A percentile compares a stretch with the other conserved stretches of the same genome.
Conservation (phyloP, 1,139 yeast species). For the Scheffersomyces lignicola region DNA sequence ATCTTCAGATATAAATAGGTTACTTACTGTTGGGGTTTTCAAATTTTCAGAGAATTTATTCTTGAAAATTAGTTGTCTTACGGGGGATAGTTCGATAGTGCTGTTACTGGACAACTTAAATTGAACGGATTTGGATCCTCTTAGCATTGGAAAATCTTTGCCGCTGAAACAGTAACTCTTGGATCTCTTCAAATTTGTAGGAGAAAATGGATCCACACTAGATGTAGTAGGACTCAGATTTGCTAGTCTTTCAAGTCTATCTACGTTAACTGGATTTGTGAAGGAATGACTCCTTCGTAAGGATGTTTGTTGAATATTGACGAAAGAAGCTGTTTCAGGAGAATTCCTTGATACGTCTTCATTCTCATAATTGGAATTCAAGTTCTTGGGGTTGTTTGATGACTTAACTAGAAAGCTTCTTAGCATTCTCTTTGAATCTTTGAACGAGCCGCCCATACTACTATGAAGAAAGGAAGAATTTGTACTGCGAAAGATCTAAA, state of each 20-base stretch:
- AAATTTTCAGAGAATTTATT: too few species aligned
- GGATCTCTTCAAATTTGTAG: not conserved
- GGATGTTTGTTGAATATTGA: not conserved
- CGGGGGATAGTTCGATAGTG: conserved; percentile 1
- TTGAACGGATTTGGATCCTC: conserved; percentile 3
- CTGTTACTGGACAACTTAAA: not conserved
- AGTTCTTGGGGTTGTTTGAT: too few species aligned
- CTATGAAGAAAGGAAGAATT: too few species aligned
- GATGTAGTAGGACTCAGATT: conserved; percentile 1
- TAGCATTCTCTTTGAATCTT: not conserved
- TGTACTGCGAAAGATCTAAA: too few species aligned
- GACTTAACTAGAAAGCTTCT: conserved; percentile 1
- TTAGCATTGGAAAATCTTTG: not conserved
- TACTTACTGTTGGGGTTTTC: too few species aligned
- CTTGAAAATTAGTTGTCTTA: too few species aligned
- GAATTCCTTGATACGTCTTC: too few species aligned
- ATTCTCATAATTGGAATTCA: too few species aligned
- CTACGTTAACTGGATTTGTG: conserved; percentile 2
- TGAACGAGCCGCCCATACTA: too few species aligned
- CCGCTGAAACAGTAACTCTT: conserved; percentile 1
- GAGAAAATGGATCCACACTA: conserved; percentile 2
- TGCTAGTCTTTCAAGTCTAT: conserved; percentile 1
- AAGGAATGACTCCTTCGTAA: conserved; percentile 1
- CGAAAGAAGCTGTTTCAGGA: not conserved
- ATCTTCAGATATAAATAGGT: too few species aligned